Conservation (phyloP, 345 rosid genomes). For the Punica granatum region DNA sequence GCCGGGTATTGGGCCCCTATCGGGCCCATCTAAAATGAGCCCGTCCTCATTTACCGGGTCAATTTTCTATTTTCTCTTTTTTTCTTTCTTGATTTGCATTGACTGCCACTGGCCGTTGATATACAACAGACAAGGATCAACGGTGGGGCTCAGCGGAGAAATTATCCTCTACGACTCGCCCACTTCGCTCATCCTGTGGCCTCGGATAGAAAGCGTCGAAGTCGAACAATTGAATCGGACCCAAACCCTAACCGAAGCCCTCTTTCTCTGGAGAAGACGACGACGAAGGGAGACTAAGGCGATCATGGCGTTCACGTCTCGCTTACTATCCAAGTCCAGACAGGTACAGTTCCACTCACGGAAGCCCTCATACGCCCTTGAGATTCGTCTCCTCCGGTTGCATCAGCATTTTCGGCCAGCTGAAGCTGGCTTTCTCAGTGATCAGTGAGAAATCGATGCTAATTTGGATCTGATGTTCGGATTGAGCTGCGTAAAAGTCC, state of each 20-base stretch:
- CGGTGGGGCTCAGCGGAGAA: too few species aligned
- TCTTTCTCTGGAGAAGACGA: background rate
- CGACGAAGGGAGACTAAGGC: slow-evolving; percentile 4
- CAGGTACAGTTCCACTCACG: slow-evolving; percentile 36
- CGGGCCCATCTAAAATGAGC: too few species aligned
- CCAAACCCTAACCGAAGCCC: slow-evolving; percentile 10
- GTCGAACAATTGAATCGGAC: background rate
- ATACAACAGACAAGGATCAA: too few species aligned
- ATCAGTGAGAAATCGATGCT: background rate
- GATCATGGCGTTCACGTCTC: slow-evolving; percentile 67
- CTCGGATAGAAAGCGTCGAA: background rate
- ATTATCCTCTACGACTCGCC: background rate
- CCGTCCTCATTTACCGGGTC: too few species aligned
- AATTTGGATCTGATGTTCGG: background rate
- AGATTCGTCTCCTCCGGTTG: background rate
- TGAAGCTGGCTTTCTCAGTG: background rate
- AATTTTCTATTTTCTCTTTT: too few species aligned
- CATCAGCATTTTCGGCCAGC: background rate
- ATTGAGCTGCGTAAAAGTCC: background rate
- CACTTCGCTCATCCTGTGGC: background rate
- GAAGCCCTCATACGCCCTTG: background rate
- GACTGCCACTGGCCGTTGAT: too few species aligned
- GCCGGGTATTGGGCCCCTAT: too few species aligned
- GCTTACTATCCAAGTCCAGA: slow-evolving; percentile 63
- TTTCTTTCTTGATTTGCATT: too few species aligned